These are phyloP conservation scores for Fraxinus velutina DNA, from an alignment of 305 asterid species.

Conservation along the genomic window DNA sequence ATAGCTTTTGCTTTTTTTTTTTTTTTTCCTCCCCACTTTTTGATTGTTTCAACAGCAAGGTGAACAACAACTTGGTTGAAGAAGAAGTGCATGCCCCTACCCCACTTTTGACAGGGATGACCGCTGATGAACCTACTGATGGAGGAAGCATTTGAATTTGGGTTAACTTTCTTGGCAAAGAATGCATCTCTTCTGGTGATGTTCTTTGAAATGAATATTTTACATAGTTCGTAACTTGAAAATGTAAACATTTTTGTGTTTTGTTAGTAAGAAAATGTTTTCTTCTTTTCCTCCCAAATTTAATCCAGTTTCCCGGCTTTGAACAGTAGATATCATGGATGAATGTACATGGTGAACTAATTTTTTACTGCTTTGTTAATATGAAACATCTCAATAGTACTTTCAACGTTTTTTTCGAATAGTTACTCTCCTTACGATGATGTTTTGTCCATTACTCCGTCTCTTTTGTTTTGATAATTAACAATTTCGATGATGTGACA, in stretches of 20 bases:
- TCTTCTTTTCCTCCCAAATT: not conserved
- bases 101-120: slow-evolving; percentile 35
- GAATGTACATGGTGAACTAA: not conserved
- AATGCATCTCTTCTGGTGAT: slow-evolving; percentile 23
- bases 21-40: not conserved
- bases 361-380: not conserved
- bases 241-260: slow-evolving; percentile 11
- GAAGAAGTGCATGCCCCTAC: slow-evolving; percentile 22
- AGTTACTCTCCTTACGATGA: not conserved
- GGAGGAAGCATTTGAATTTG: slow-evolving; percentile 50
- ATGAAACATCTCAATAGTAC: not conserved
- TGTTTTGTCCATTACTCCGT: not conserved
- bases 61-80: slow-evolving; percentile 34
- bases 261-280: slow-evolving; percentile 13
- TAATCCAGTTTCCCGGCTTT: slow-evolving; percentile 6
- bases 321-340: not conserved
- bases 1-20: not conserved
- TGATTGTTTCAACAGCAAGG: slow-evolving; percentile 42
- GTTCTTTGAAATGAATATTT: slow-evolving; percentile 17
- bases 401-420: not conserved
- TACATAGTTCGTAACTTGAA: slow-evolving; percentile 18
- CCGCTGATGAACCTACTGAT: slow-evolving; percentile 32
- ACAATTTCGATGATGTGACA: not conserved
- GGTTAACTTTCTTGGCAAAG: slow-evolving; percentile 8
- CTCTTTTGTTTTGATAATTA: not conserved